A percentile compares a stretch with the other conserved stretches of the same genome.
Conservation (phyloP, 2,329 filamentous ascomycete species). For the Waltergamsia citrina region DNA sequence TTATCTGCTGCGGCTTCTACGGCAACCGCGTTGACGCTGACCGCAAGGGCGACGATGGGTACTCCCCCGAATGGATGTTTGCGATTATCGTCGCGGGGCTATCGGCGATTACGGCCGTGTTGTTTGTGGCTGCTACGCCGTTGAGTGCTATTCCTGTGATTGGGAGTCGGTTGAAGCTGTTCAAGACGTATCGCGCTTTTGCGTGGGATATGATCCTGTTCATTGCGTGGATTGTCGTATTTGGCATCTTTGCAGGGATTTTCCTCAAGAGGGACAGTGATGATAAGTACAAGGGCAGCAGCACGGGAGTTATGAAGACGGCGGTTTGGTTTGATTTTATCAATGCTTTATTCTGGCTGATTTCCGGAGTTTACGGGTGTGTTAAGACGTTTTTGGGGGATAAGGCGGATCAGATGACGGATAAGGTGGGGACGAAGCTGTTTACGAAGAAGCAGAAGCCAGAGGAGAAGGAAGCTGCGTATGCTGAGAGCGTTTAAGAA, state of each 20-base stretch:
- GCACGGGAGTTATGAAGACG: conserved; percentile 49
- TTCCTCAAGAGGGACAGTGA: conserved; percentile 54
- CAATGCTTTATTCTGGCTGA: conserved; percentile 57
- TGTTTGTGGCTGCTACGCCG: conserved; percentile 27
- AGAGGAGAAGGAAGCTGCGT: conserved; percentile 14
- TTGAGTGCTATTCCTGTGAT: conserved; percentile 20
- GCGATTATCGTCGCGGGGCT: conserved; percentile 50
- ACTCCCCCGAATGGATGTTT: conserved; percentile 52
- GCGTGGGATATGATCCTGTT: conserved; percentile 33
- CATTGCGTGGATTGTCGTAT: conserved; percentile 53
- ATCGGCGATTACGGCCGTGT: conserved; percentile 39
- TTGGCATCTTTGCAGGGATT: conserved; percentile 64
- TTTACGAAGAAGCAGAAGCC: conserved; percentile 20
- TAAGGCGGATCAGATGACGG: conserved; percentile 26
- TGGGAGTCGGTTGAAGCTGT: conserved; percentile 20
- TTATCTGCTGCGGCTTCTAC: conserved; percentile 62
- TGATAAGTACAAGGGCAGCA: conserved; percentile 32
- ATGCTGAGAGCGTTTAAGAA: conserved; percentile 20
- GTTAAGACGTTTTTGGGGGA: conserved; percentile 30
- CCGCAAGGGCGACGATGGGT: conserved; percentile 20
- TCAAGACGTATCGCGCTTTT: conserved; percentile 32
- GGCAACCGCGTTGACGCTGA: conserved; percentile 48
- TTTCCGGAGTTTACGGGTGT: conserved; percentile 30
- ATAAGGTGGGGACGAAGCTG: conserved; percentile 26
- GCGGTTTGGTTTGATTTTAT: conserved; percentile 65